Evolutionary conservation across 768 basidiomycete species (phyloP).

Genomic region (Pisolithus microcarpus): DNA sequence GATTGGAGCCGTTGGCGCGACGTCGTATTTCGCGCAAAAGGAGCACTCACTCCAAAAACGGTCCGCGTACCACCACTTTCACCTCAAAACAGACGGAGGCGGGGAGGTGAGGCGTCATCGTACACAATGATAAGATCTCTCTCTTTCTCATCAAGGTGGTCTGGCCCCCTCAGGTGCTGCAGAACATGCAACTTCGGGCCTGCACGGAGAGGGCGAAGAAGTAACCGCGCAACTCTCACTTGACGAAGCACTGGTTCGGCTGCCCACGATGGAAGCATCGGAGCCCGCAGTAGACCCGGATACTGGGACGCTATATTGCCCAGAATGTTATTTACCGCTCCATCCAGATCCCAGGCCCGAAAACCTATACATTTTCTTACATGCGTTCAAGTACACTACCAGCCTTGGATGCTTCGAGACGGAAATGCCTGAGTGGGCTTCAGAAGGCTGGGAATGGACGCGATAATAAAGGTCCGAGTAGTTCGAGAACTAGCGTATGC

Average conservation of each 20-base stretch:
- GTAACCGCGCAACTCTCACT: slow-evolving; percentile 32
- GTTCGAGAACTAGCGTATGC: not conserved
- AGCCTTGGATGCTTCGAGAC: slow-evolving; percentile 79
- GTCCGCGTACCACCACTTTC: slow-evolving; percentile 37
- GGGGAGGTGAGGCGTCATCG: slow-evolving; percentile 39
- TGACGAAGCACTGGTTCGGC: slow-evolving; percentile 43
- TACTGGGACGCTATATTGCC: slow-evolving; percentile 61
- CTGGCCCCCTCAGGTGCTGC: not conserved
- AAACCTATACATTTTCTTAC: slow-evolving; percentile 90
- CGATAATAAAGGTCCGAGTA: slow-evolving; percentile 1
- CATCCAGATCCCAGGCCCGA: slow-evolving; percentile 92
- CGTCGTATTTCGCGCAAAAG: slow-evolving; percentile 73
- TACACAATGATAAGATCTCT: slow-evolving; percentile 3
- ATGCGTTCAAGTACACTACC: slow-evolving; percentile 80
- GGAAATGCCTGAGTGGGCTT: slow-evolving; percentile 86
- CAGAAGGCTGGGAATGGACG: slow-evolving; percentile 65
- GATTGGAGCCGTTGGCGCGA: slow-evolving; percentile 89
- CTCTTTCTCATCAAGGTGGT: not conserved
- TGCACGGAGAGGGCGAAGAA: not conserved
- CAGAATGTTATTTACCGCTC: slow-evolving; percentile 86
- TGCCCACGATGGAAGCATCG: slow-evolving; percentile 16
- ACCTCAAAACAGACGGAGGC: slow-evolving; percentile 51
- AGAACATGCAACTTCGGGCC: not conserved
- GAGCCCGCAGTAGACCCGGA: slow-evolving; percentile 29
- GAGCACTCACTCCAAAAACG: slow-evolving; percentile 36